A percentile compares a stretch with the other conserved stretches of the same genome.
Evolutionary conservation across 495 filamentous ascomycete species (phyloP).

Genomic region (Podospora comata): DNA sequence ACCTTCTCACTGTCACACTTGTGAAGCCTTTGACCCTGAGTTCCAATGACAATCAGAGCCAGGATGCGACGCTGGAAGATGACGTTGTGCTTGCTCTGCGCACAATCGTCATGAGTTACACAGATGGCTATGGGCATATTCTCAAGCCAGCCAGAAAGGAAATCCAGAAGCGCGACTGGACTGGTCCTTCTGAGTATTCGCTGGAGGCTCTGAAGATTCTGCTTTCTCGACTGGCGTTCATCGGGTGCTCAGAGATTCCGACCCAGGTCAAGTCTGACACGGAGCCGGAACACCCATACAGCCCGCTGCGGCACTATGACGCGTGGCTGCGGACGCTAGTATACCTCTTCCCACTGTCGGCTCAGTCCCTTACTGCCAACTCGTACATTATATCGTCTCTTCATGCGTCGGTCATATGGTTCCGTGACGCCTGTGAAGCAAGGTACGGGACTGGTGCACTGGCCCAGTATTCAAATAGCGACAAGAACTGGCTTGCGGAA

Average conservation of each 20-base stretch:
- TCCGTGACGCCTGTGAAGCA: conserved; percentile 30
- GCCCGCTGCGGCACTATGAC: conserved; percentile 30
- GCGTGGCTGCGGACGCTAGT: conserved; percentile 22
- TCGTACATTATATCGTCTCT: conserved; percentile 29
- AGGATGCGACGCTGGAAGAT: conserved; percentile 34
- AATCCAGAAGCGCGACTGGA: conserved; percentile 33
- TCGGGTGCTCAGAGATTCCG: conserved; percentile 36
- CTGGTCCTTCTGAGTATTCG: conserved; percentile 26
- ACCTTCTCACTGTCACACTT: conserved; percentile 24
- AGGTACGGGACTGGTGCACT: conserved; percentile 20
- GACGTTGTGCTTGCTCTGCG: conserved; percentile 40
- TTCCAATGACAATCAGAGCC: conserved; percentile 29
- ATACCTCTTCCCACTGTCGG: conserved; percentile 29
- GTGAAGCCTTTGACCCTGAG: conserved; percentile 27
- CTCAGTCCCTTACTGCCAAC: conserved; percentile 18
- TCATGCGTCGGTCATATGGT: conserved; percentile 30
- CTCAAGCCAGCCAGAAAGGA: conserved; percentile 22
- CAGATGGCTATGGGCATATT: conserved; percentile 33
- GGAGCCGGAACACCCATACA: conserved; percentile 12
- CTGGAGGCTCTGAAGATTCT: conserved; percentile 28
- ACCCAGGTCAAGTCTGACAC: conserved; percentile 12
- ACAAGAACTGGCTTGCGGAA: conserved; percentile 28
- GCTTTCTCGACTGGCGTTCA: conserved; percentile 32
- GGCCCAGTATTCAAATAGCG: conserved; percentile 9
- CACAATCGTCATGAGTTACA: conserved; percentile 36